Evolutionary conservation across 2,329 filamentous ascomycete species (phyloP), one percentile per base, ranked within the genome.

Genomic region (Exophiala xenobiotica): DNA sequence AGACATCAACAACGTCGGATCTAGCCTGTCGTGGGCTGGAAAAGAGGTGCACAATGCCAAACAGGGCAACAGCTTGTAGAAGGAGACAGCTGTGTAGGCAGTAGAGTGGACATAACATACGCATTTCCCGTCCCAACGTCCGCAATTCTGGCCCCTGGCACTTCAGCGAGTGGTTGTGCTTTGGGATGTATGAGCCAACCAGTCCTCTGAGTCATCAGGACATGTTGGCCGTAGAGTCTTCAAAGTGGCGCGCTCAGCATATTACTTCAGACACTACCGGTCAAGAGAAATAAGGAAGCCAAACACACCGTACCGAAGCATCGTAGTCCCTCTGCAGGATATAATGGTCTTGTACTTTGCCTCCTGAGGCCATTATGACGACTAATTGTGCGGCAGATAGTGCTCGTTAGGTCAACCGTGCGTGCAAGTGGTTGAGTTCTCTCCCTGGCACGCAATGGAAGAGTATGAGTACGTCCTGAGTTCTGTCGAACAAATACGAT

Each of bases 51-150:
- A n/a, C n/a, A n/a, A n/a, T n/a, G n/a, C n/a, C n/a, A n/a, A n/a
- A n/a, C n/a, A n/a, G n/a, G n/a, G n/a, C n/a, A n/a, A n/a, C n/a
- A n/a, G n/a, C n/a, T n/a, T n/a, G n/a, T n/a, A n/a, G n/a, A n/a
- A n/a, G n/a, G n/a, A n/a, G n/a, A n/a, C n/a, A n/a, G n/a, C n/a
- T n/a, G n/a, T n/a, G n/a, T n/a, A n/a, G n/a, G n/a, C n/a, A n/a
- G n/a, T n/a, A n/a, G n/a, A n/a, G n/a, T n/a, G n/a, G n/a, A n/a
- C n/a, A n/a, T n/a, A n/a, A 39, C 9, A 9, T 39, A 39, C 37
- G 16, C 49, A 24, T 52, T 52, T 14, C 43, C 49, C 23, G 42
- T 46, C 3, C 43, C 49, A 1, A 52, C 42, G 31, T 52, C 49
- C 11, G 49, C 49, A 8, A 52, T 52, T n/a, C 37, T 37, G 11